Conservation (phyloP, 345 rosid genomes). For the Fremontodendron californicum region DNA sequence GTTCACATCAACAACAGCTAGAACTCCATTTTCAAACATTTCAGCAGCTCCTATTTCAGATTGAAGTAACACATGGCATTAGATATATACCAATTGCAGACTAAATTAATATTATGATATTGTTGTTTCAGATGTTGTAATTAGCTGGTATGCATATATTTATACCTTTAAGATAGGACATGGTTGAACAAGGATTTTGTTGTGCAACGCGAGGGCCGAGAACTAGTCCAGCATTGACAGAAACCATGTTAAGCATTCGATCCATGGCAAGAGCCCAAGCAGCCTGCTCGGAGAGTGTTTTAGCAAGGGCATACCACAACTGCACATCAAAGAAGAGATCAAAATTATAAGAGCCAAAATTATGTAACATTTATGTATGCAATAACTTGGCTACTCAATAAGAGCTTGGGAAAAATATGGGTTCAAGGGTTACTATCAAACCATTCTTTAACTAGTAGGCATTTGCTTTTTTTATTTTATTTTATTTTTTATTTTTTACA, state of each 20-base stretch:
- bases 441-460: too few species aligned
- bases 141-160: background rate
- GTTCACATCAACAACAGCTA: constrained; percentile 52
- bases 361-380: background rate
- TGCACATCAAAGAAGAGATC: constrained; percentile 20
- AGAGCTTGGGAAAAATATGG: background rate
- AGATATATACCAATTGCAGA: background rate
- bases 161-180: constrained; percentile 79
- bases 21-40: constrained; percentile 79
- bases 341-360: background rate
- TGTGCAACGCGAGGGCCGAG: constrained; percentile 65
- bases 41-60: constrained; percentile 63
- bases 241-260: constrained; percentile 73
- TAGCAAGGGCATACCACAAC: constrained; percentile 80
- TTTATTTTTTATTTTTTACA: too few species aligned
- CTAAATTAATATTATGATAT: background rate
- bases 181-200: constrained; percentile 58
- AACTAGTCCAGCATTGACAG: constrained; percentile 70
- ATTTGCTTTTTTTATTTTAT: too few species aligned
- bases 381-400: background rate
- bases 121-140: background rate
- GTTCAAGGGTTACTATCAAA: background rate
- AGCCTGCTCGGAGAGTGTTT: constrained; percentile 74
- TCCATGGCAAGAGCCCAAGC: constrained; percentile 98
- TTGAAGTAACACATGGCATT: background rate